Percentiles rank a stretch among this genome's conserved stretches.
Conservation (phyloP, 2,329 filamentous ascomycete species). For the Fusarium neocosmosporiellum region DNA sequence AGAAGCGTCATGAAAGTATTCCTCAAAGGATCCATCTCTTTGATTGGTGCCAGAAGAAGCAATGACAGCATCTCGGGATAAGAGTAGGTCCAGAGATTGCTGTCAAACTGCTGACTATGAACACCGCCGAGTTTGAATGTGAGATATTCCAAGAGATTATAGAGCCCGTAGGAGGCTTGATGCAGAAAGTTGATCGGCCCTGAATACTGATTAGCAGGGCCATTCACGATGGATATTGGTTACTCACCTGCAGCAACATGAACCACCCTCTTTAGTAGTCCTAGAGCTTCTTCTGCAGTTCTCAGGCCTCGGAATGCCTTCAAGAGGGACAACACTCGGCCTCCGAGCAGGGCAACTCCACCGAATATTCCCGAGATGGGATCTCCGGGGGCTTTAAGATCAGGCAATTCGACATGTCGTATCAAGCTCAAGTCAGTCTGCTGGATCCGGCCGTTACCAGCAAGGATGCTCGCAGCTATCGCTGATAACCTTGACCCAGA, state of each 20-base stretch:
- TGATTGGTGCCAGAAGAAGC: background rate
- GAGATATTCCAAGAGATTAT: background rate
- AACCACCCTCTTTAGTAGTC: background rate
- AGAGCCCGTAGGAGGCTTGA: background rate
- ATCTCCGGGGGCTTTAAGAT: background rate
- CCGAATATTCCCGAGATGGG: background rate
- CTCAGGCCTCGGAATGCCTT: background rate
- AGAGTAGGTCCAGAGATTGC: background rate
- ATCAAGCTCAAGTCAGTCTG: background rate
- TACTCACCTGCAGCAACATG: background rate
- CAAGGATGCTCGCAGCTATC: background rate
- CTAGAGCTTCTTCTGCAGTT: background rate
- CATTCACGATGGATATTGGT: background rate
- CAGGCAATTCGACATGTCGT: background rate
- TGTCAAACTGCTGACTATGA: constrained; percentile 1
- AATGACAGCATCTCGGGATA: background rate
- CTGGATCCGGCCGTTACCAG: background rate
- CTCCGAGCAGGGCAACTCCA: background rate
- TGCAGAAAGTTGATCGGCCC: background rate
- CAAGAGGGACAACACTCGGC: background rate
- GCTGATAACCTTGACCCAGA: background rate
- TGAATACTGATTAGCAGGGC: background rate
- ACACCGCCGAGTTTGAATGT: background rate
- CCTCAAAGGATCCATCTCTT: background rate
- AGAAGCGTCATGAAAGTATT: background rate